phyloP scores from a whole-genome alignment of 2,329 filamentous ascomycete genomes.

The Xylaria sp. region DNA sequence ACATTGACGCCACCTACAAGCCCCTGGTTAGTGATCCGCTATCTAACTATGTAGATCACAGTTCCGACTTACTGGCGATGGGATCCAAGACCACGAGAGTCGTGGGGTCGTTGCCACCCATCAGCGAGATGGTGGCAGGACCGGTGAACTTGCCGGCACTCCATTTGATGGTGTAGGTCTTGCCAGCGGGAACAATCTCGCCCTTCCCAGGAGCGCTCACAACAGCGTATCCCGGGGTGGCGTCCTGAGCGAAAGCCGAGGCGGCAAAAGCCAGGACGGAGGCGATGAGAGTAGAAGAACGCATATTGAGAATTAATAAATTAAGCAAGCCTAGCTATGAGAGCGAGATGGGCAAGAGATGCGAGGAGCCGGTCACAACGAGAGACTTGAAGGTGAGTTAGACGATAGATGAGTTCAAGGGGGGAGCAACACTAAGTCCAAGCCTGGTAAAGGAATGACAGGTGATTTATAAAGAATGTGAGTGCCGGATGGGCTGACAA shows the following conservation, averaged over 20 bases:
- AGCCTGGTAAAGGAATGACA: constrained; percentile 30
- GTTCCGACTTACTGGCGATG: constrained; percentile 65
- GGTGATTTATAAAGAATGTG: constrained; percentile 33
- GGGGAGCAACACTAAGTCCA: constrained; percentile 20
- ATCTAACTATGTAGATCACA: background rate
- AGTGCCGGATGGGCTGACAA: constrained; percentile 32
- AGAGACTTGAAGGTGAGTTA: constrained; percentile 7
- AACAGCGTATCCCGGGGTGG: constrained; percentile 62
- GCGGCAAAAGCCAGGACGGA: constrained; percentile 63
- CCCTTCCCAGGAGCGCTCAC: constrained; percentile 59
- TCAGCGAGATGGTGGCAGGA: constrained; percentile 62
- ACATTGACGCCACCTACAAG: constrained; percentile 60
- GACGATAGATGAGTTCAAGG: constrained; percentile 3
- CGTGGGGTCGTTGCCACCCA: constrained; percentile 60
- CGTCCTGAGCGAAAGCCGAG: constrained; percentile 62
- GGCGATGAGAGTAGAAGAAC: constrained; percentile 59
- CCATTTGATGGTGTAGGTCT: constrained; percentile 64
- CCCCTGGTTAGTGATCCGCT: constrained; percentile 33
- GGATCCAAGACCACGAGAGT: constrained; percentile 55
- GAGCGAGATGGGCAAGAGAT: background rate
- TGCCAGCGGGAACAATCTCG: constrained; percentile 60
- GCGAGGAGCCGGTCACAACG: background rate
- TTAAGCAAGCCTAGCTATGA: constrained; percentile 6
- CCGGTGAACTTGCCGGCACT: constrained; percentile 53
- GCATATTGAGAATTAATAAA: constrained; percentile 59